phyloP scores from a whole-genome alignment of 176 grass and related monocot genomes.

The Puccinellia tenuiflora region DNA sequence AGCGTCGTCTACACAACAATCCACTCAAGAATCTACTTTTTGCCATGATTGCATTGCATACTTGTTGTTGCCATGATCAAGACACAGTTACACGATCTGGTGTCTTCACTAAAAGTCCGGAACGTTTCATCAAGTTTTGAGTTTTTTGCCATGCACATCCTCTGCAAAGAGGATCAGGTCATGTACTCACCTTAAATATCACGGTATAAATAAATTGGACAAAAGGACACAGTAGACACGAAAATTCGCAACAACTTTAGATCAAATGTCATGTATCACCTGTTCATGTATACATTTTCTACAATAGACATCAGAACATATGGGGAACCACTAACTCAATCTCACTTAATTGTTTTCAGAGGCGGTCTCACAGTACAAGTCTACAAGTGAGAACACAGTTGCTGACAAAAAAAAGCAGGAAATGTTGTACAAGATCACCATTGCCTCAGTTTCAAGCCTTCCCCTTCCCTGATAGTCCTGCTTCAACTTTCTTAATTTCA shows the following conservation, averaged over 20 bases:
- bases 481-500: conserved; percentile 96
- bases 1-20: too few relatives aligned
- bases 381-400: conserved; percentile 24
- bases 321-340: conserved; percentile 5
- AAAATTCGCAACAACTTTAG: not conserved
- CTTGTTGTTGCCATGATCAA: too few relatives aligned
- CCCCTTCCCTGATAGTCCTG: conserved; percentile 51
- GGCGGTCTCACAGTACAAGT: conserved; percentile 17
- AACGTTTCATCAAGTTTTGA: too few relatives aligned
- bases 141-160: too few relatives aligned
- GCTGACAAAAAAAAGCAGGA: conserved; percentile 14
- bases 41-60: too few relatives aligned
- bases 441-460: conserved; percentile 32
- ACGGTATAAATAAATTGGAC: not conserved
- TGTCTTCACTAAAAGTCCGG: too few relatives aligned
- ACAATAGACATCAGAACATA: not conserved
- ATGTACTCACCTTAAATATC: not conserved
- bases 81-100: too few relatives aligned
- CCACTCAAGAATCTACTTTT: too few relatives aligned
- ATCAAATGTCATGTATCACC: not conserved
- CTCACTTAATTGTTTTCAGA: conserved; percentile 9
- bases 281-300: conserved; percentile 24
- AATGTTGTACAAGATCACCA: conserved; percentile 28
- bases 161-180: too few relatives aligned
- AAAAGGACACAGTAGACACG: not conserved